phyloP scores from a whole-genome alignment of 179 eudicot genomes.

The Beta lomatogona region DNA sequence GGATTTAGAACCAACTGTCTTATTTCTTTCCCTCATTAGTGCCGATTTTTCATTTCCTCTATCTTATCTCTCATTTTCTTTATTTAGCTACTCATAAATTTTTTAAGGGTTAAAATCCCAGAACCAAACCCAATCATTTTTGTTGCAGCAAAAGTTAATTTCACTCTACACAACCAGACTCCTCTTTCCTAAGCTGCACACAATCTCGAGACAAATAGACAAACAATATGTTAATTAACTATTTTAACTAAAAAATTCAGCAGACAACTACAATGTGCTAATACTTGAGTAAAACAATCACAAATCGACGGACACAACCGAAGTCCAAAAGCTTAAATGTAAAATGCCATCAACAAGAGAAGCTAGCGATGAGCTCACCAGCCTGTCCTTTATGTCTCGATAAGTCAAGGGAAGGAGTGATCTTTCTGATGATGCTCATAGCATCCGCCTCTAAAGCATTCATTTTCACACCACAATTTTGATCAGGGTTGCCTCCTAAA shows the following conservation, averaged over 20 bases:
- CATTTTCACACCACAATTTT: slow-evolving; percentile 34
- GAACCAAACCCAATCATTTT: neutral
- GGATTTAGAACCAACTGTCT: neutral
- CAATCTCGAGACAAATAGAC: neutral
- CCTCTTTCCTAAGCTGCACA: neutral
- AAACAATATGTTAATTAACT: neutral
- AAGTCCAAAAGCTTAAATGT: neutral
- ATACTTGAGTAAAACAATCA: neutral
- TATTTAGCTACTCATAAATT: neutral
- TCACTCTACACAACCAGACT: neutral
- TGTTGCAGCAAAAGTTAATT: neutral
- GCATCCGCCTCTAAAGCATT: slow-evolving; percentile 61
- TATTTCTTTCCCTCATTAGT: neutral
- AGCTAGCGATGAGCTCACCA: slow-evolving; percentile 48
- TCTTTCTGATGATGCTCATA: slow-evolving; percentile 56
- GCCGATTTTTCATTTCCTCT: neutral
- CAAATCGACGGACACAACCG: neutral
- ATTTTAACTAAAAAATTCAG: neutral
- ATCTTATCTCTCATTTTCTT: neutral
- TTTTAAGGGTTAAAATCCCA: neutral
- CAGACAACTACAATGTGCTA: neutral
- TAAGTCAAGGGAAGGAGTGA: slow-evolving; percentile 69
- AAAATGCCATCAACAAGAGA: neutral
- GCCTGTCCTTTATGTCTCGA: slow-evolving; percentile 89
- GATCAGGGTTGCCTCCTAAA: slow-evolving; percentile 39